Evolutionary conservation across 768 basidiomycete genomes (phyloP).

Genomic region (Asterophora lycoperdoides): DNA sequence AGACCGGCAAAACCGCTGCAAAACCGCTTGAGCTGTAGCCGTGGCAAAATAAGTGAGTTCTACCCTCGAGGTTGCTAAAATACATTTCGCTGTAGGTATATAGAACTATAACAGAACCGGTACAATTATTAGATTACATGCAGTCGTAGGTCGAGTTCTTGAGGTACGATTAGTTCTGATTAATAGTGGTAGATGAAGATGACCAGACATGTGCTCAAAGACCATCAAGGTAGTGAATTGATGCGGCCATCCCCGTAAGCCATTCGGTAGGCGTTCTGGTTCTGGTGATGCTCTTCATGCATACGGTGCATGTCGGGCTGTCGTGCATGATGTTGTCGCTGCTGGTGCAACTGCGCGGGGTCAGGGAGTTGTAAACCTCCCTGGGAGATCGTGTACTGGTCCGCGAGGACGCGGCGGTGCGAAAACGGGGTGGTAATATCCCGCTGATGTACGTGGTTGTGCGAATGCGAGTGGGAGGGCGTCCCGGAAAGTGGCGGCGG

Average conservation of each 20-base stretch:
- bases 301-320: conserved; percentile 40
- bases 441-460: conserved; percentile 35
- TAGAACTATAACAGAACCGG: conserved; percentile 17
- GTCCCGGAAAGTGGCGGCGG: conserved; percentile 34
- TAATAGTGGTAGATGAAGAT: conserved; percentile 8
- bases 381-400: conserved; percentile 46
- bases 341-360: conserved; percentile 36
- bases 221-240: conserved; percentile 41
- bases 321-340: conserved; percentile 35
- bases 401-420: conserved; percentile 55
- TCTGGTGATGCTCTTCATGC: conserved; percentile 31
- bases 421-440: conserved; percentile 46
- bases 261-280: conserved; percentile 30
- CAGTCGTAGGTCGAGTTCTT: conserved; percentile 8
- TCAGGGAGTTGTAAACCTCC: conserved; percentile 49
- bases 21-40: too few species aligned
- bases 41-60: background rate
- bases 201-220: conserved; percentile 5
- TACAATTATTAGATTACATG: conserved; percentile 19
- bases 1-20: background rate
- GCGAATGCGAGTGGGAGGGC: conserved; percentile 27
- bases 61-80: conserved; percentile 8
- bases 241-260: conserved; percentile 45
- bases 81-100: conserved; percentile 29
- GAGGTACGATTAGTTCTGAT: conserved; percentile 16